These are phyloP conservation scores for Asterophora lycoperdoides DNA, from an alignment of 768 basidiomycete genomes.

Conservation along the genomic window DNA sequence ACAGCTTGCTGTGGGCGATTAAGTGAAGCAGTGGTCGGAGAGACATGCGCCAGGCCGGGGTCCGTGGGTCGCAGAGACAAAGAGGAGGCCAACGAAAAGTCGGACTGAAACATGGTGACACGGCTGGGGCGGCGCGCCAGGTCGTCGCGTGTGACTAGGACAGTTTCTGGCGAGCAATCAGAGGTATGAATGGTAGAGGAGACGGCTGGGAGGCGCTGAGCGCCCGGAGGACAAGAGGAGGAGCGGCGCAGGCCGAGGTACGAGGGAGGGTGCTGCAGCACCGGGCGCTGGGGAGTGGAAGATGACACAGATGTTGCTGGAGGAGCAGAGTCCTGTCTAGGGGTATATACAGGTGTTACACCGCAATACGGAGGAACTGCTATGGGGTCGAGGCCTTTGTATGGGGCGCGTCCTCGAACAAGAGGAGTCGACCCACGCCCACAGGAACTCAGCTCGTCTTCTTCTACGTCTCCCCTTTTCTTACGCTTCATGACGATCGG, in stretches of 20 bases:
- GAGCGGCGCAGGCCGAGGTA: not conserved
- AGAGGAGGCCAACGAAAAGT: not conserved
- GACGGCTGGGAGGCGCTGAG: slow-evolving; percentile 2
- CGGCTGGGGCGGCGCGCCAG: slow-evolving; percentile 18
- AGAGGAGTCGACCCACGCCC: no score
- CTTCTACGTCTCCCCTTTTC: not conserved
- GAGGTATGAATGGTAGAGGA: not conserved
- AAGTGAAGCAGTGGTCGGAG: not conserved
- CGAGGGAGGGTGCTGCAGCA: no score
- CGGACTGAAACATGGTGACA: slow-evolving; percentile 13
- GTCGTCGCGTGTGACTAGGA: slow-evolving; percentile 19
- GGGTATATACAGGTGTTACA: no score
- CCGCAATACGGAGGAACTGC: no score
- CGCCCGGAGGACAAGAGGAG: slow-evolving; percentile 16
- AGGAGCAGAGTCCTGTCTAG: no score
- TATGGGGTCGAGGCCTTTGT: no score
- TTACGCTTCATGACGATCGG: not conserved
- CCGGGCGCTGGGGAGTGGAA: not conserved
- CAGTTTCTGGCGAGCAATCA: not conserved
- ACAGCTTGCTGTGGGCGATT: no score
- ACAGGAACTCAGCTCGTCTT: not conserved
- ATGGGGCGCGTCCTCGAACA: no score
- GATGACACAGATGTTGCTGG: not conserved
- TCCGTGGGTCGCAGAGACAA: not conserved
- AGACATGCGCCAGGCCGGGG: not conserved